These are phyloP conservation scores for Nemania serpens DNA, from an alignment of 2,329 filamentous ascomycete genomes.

Conservation along the genomic window DNA sequence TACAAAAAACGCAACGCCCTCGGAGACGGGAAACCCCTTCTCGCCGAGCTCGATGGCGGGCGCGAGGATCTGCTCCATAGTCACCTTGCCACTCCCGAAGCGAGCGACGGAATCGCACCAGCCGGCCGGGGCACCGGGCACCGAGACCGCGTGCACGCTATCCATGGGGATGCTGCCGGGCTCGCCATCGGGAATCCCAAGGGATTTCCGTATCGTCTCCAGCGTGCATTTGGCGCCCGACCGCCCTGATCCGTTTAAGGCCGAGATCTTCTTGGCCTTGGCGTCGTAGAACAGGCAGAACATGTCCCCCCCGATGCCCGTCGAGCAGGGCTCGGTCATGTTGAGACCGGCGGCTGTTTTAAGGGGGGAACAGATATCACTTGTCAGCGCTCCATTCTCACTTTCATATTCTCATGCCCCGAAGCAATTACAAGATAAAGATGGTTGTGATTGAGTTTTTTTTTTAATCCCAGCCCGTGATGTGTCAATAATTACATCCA, in stretches of 20 bases:
- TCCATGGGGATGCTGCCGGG: conserved; percentile 70
- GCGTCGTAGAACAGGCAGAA: conserved; percentile 94
- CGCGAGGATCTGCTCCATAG: conserved; percentile 74
- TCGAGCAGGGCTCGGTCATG: conserved; percentile 89
- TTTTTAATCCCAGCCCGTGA: no score
- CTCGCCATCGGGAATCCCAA: conserved; percentile 64
- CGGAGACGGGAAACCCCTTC: conserved; percentile 86
- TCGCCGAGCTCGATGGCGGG: conserved; percentile 88
- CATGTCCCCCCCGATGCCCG: conserved; percentile 96
- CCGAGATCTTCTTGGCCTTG: conserved; percentile 77
- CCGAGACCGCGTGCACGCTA: conserved; percentile 81
- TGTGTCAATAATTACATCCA: no score
- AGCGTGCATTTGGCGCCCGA: conserved; percentile 71
- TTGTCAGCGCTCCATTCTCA: conserved; percentile 7
- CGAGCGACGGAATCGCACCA: conserved; percentile 89
- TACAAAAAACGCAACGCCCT: conserved; percentile 72
- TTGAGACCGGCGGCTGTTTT: conserved; percentile 85
- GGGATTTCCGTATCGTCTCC: conserved; percentile 69
- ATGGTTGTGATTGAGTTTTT: not conserved
- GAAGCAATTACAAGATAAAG: not conserved
- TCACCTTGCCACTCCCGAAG: conserved; percentile 87
- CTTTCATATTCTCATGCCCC: not conserved
- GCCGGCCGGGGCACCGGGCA: conserved; percentile 88
- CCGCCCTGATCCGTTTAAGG: conserved; percentile 92
- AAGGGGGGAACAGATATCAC: not conserved